Evolutionary conservation across 352 stramenopile genomes (phyloP), one percentile per base, ranked within the genome.

Genomic region (Pythium monospermum): DNA sequence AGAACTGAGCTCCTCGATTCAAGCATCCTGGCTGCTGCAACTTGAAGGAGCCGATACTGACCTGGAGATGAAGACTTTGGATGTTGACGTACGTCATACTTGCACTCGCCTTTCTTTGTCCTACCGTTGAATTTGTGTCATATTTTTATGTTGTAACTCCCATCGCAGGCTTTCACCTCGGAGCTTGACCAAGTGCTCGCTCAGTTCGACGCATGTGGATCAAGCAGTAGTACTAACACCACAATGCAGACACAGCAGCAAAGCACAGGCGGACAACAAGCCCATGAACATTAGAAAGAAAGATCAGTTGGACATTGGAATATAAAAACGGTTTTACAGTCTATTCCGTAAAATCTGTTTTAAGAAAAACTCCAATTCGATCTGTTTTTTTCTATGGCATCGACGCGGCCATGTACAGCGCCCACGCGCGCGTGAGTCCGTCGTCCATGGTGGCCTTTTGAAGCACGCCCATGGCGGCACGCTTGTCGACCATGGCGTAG

Each of bases 361-460:
- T 35, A 13, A 13, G 8, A 13, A 13, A 13, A 35, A 8, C 30
- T 35, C 30, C 30, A 35, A n/a, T n/a, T n/a, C n/a, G n/a, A n/a
- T n/a, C n/a, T n/a, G n/a, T n/a, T n/a, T n/a, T n/a, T 23, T 25
- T 8, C 25, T 30, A 66, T 27, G 54, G 55, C 22, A 66, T 44
- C 37, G 55, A 50, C 37, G 51, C 45, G 16, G 72, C 74, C 55
- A 82, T 77, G 67, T 92, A 92, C 16, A 92, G 60, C 13, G 82
- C 82, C 82, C 82, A 92, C 18, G 82, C 86, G n/a, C 69, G 76
- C 19, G 82, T 83, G 36, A 92, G 75, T 0, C 82, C 82, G 51
- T 90, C 69, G 66, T 88, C 80, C 64, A 92, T 72, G 4, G 61
- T 47, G 35, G 63, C 73, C 16, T 76, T 61, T 55, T 83, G 69